Evolutionary conservation across 371 early-diverging fungal species (phyloP), one percentile per base, ranked within the genome.

Genomic region (Mortierella sp.): DNA sequence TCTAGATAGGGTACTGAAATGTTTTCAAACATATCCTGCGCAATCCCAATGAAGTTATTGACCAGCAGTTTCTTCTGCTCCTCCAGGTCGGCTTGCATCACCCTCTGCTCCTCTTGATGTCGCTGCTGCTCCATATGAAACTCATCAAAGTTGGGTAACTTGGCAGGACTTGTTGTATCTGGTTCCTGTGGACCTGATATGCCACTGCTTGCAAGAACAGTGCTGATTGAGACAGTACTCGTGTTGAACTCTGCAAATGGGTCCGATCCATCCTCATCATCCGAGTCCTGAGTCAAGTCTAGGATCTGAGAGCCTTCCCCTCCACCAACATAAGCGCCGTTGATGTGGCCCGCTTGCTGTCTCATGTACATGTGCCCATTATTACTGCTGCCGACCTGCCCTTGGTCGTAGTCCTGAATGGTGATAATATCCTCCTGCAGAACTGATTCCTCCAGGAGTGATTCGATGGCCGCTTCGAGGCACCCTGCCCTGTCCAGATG

Each of bases 11-110:
- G 19, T n/a, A 50, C 51, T 0, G 77, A 76, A 12, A 76, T 76
- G 44, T 61, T 48, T 5, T 64, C 54, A 43, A 76, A 76, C 66
- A 69, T 64, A 9, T 52, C 61, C 37, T 65, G 63, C 1, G 70
- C 69, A 27, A 64, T 52, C 4, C 49, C 21, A 14, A 69, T 40
- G 52, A 76, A 69, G 50, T 76, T 76, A n/a, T 45, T n/a, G 0
- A 57, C 41, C 25, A 74, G 50, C 1, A 27, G 7, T 19, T 14
- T 31, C 12, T 44, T 63, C 21, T 63, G 64, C 24, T 41, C 41
- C 58, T 63, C 63, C 1, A 51, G 27, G 43, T 58, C 59, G 1
- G 29, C 54, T 6, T 22, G 54, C 28, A 40, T 55, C 45, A 19
- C 40, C 14, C 39, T 47, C 12, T 52, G 29, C 13, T 60, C 56